These are phyloP conservation scores for Neofusicoccum sp. DNA, from an alignment of 2,329 filamentous ascomycete species.

Conservation along the genomic window DNA sequence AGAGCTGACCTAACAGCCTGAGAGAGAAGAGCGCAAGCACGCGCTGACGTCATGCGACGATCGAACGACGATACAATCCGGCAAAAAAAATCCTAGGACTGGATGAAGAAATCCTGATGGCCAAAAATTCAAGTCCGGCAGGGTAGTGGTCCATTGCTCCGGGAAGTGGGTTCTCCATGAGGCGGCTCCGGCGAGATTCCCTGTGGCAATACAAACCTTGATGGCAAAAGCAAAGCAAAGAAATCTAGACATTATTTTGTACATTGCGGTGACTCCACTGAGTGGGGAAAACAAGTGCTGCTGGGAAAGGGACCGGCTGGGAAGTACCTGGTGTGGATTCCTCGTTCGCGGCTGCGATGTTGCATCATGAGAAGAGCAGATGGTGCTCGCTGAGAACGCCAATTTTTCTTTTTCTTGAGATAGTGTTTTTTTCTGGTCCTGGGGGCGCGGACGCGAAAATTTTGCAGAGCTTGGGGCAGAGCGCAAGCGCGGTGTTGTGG, in stretches of 20 bases:
- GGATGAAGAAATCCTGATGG: slow-evolving; percentile 4
- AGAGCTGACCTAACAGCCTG: slow-evolving; percentile 1
- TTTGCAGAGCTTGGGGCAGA: background rate
- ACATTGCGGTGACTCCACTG: slow-evolving; percentile 26
- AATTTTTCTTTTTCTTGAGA: slow-evolving; percentile 2
- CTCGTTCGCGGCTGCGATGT: slow-evolving; percentile 45
- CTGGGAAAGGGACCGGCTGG: slow-evolving; percentile 38
- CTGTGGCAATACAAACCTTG: slow-evolving; percentile 22
- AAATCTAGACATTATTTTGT: slow-evolving; percentile 26
- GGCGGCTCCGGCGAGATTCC: background rate
- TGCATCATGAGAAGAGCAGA: slow-evolving; percentile 45
- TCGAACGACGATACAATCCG: slow-evolving; percentile 22
- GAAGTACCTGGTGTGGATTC: slow-evolving; percentile 46
- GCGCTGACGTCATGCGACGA: slow-evolving; percentile 18
- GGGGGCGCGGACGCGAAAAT: background rate
- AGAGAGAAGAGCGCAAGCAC: background rate
- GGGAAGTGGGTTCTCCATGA: background rate
- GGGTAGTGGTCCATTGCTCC: background rate
- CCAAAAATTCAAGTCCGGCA: slow-evolving; percentile 10
- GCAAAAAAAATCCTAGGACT: background rate
- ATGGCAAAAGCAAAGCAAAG: slow-evolving; percentile 25
- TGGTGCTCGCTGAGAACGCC: slow-evolving; percentile 31
- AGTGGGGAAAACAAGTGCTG: slow-evolving; percentile 27
- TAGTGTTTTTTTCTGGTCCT: slow-evolving; percentile 14
- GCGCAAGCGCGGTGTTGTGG: background rate